Base-by-base conservation (phyloP, 371 early-diverging fungal species). In the Synchytrium microbalum region DNA sequence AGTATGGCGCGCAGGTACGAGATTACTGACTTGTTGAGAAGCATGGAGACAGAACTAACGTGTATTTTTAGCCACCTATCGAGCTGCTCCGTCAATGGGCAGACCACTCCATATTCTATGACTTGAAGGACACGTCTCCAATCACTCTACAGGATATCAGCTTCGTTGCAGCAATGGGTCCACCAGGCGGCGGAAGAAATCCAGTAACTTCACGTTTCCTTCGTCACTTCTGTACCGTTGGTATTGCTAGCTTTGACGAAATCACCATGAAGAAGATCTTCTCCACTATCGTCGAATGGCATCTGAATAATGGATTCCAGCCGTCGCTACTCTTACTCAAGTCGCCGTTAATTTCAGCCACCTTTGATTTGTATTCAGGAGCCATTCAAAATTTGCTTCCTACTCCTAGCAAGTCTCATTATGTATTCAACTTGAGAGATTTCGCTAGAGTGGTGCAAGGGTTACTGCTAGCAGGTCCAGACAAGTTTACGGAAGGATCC, bases 111-210 rank as follows among this genome's bases (percentile, higher is more conserved):
- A 32, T 55, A 30, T 79, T 76, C 77, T 82, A 75, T 57, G 81
- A 81, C 60, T 65, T 79, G 25, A 79, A 79, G 57, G 80, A 79
- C 54, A 79, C 80, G 5, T 64, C 66, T 46, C 38, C 69, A 13
- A 77, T 80, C 75, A 77, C 76, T 46, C 71, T 82, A 54, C 75
- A 80, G 1, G 83, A 82, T 59, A 77, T 82, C 63, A 79, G 78
- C 65, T 80, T 82, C 65, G 76, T 82, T 2, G 66, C 78, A 10
- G 83, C 83, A 3, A 82, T 82, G 83, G 83, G 80, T 30, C 81
- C 81, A 1, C 79, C 83, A 19, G 83, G 83, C 2, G 83, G 83
- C 28, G 83, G 83, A 1, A 59, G 83, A 2, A 80, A 79, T 60
- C 77, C 78, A 0, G 68, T 82, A n/a, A 80, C 83, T 1, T 67